Base-by-base conservation (phyloP, 192 early-diverging fungal genomes). In the Backusella sp. region DNA sequence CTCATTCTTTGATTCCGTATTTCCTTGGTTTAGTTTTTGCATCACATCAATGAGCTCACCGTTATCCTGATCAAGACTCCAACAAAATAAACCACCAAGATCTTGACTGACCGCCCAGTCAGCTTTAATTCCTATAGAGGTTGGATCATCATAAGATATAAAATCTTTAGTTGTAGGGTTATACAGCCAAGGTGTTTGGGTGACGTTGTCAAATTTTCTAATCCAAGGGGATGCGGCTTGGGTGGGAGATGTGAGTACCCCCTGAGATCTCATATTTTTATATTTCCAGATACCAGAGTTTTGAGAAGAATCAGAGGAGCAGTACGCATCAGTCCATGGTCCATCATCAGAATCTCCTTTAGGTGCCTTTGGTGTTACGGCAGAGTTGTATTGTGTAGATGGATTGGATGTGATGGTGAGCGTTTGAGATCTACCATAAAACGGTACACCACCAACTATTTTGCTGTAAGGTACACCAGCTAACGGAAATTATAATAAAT, bases 131-230 rank as follows among this genome's bases (percentile, higher is more conserved):
- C 66, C 80, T 46, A 94, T 68, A 28, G 90, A 90, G 11, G 80
- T 68, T 28, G 84, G 83, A 53, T 92, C 90, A 74, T 93, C 91
- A 77, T 93, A 94, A 1, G 91, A 90, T 52, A 94, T 86, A 78
- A 89, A 92, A 35, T 83, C 77, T 28, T 72, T 85, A 3, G 86
- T 91, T 0, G 76, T 75, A 1, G 82, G 79, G 72, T 92, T 92
- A 82, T 87, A 93, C 36, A 95, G 65, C 91, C 91, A 94, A 8
- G 94, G 93, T 0, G 92, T 92, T 32, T 87, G 80, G 1, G 87
- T 88, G 7, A 81, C 79, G 4, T 79, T 35, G 56, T 94, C 92
- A 84, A 87, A 92, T 52, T 87, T 83, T 19, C 89, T 85, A 2
- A 89, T 72, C 92, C 91, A 95, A 7, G 87, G 88, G 4, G 87